phyloP scores from a whole-genome alignment of 768 basidiomycete genomes.

The Phallus indusiatus region DNA sequence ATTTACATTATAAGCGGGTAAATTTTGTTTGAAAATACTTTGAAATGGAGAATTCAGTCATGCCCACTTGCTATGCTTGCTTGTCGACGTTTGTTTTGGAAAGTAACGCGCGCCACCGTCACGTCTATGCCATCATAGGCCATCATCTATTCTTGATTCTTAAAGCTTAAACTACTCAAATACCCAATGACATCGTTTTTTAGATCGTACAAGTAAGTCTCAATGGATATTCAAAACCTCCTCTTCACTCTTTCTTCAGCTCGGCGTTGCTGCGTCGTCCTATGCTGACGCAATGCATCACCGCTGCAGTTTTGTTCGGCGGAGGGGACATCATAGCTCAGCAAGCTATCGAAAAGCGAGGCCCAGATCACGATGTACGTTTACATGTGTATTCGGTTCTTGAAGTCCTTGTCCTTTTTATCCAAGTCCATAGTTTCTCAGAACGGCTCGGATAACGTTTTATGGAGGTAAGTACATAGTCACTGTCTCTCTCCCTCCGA shows the following conservation, averaged over 20 bases:
- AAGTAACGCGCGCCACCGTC: not conserved
- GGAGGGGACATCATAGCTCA: conserved; percentile 78
- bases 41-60: no score
- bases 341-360: conserved; percentile 68
- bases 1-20: no score
- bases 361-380: conserved; percentile 67
- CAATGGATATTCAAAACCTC: conserved; percentile 14
- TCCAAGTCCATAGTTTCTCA: conserved; percentile 27
- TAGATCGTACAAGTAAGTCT: conserved; percentile 33
- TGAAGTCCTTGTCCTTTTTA: not conserved
- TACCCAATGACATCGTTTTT: conserved; percentile 35
- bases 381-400: not conserved
- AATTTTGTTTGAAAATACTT: no score
- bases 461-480: conserved; percentile 51
- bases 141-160: not conserved
- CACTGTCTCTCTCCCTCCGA: not conserved
- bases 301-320: conserved; percentile 61
- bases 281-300: conserved; percentile 51
- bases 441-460: conserved; percentile 56
- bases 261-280: conserved; percentile 52
- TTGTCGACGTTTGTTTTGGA: no score
- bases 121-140: not conserved
- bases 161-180: not conserved
- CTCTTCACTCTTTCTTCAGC: conserved; percentile 29
- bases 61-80: no score